Evolutionary conservation across 2,329 filamentous ascomycete genomes (phyloP).

Genomic region (Verticillium tricorpus): DNA sequence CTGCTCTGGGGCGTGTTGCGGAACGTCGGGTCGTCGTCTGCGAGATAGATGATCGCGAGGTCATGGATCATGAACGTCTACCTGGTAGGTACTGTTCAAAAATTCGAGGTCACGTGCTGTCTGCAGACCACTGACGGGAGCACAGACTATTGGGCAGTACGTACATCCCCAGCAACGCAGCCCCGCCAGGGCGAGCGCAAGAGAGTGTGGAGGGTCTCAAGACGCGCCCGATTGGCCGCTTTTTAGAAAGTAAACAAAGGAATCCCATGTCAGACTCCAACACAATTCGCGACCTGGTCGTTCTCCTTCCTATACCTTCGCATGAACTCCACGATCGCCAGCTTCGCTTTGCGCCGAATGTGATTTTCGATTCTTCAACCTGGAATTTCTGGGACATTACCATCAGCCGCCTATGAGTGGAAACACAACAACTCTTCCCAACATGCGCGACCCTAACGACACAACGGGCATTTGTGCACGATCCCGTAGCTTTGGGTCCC

Average conservation of each 20-base stretch:
- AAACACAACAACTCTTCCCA: neutral
- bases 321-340: neutral
- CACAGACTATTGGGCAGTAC: neutral
- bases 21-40: neutral
- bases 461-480: neutral
- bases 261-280: neutral
- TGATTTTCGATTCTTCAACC: neutral
- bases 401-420: neutral
- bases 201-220: neutral
- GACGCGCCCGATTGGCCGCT: constrained; percentile 7
- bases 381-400: too few relatives aligned
- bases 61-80: neutral
- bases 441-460: neutral
- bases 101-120: constrained; percentile 9
- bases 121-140: neutral
- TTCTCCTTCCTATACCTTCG: neutral
- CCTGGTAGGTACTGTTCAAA: too few relatives aligned
- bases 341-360: neutral
- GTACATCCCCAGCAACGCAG: neutral
- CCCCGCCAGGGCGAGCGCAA: neutral
- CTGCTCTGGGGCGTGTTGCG: neutral
- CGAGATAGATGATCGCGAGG: neutral
- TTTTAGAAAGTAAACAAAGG: constrained; percentile 11
- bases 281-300: neutral
- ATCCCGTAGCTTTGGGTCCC: neutral